These are phyloP conservation scores for Pichia nakasei DNA, from an alignment of 805 yeast genomes.

Conservation along the genomic window DNA sequence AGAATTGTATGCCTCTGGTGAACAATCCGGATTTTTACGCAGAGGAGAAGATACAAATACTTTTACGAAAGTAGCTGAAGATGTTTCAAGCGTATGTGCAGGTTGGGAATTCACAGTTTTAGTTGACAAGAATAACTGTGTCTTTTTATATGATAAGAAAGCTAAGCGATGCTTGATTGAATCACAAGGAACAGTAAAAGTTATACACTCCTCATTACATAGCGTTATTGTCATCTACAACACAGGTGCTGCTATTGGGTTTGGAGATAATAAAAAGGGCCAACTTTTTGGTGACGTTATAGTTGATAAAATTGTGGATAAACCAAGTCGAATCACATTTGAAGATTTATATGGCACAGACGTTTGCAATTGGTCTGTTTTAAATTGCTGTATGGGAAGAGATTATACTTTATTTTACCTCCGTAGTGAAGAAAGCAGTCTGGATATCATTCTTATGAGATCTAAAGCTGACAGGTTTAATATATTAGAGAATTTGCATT, in stretches of 20 bases:
- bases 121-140: constrained; percentile 29
- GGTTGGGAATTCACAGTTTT: constrained; percentile 76
- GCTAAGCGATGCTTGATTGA: not conserved
- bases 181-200: not conserved
- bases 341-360: not conserved
- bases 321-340: constrained; percentile 15
- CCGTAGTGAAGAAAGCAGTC: constrained; percentile 8
- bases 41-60: not conserved
- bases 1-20: constrained; percentile 33
- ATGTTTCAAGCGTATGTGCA: constrained; percentile 40
- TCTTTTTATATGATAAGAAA: constrained; percentile 45
- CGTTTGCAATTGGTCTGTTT: constrained; percentile 2
- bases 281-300: constrained; percentile 32
- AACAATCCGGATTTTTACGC: not conserved
- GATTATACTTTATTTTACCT: constrained; percentile 41
- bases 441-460: constrained; percentile 9
- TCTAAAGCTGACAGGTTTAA: constrained; percentile 23
- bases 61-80: not conserved
- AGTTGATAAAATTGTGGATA: constrained; percentile 14
- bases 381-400: constrained; percentile 38
- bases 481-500: not conserved
- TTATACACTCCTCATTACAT: constrained; percentile 32
- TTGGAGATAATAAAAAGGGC: constrained; percentile 64
- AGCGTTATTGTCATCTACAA: constrained; percentile 33
- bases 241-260: constrained; percentile 43